phyloP scores from a whole-genome alignment of 2,329 filamentous ascomycete genomes.

The Ceratocystis diversiconidia region DNA sequence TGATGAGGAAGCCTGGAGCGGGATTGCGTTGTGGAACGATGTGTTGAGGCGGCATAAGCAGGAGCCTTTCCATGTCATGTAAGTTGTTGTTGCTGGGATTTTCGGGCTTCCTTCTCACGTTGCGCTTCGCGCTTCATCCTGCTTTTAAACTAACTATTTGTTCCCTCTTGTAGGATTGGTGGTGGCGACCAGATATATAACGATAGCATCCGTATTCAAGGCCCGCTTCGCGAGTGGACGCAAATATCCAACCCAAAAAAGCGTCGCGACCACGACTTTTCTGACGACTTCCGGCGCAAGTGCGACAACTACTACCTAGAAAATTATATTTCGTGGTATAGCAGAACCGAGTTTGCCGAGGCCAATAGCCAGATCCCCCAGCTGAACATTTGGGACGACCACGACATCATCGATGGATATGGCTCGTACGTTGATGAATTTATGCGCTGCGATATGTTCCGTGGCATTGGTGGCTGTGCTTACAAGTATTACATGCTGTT shows the following conservation, averaged over 20 bases:
- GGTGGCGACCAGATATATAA: constrained; percentile 97
- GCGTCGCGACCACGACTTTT: constrained; percentile 65
- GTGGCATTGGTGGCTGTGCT: constrained; percentile 76
- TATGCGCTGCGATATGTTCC: constrained; percentile 84
- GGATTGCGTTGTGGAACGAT: constrained; percentile 89
- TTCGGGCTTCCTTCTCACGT: not conserved
- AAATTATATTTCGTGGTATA: constrained; percentile 77
- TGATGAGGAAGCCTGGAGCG: constrained; percentile 73
- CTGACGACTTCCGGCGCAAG: constrained; percentile 61
- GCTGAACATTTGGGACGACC: constrained; percentile 97
- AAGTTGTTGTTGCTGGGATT: constrained; percentile 24
- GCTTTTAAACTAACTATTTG: not conserved
- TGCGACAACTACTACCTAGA: constrained; percentile 85
- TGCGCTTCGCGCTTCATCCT: not conserved
- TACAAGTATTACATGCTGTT: constrained; percentile 99
- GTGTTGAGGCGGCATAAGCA: constrained; percentile 69
- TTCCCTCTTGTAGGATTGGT: constrained; percentile 38
- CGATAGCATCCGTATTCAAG: constrained; percentile 73
- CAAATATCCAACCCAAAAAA: constrained; percentile 69
- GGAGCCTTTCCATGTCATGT: constrained; percentile 82
- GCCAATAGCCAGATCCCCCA: constrained; percentile 88
- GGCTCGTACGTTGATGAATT: constrained; percentile 89
- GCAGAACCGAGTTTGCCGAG: constrained; percentile 66
- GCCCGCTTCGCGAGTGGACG: constrained; percentile 71
- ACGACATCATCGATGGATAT: constrained; percentile 85